These are phyloP conservation scores for Dictyostelium citrinum DNA, from an alignment of 78 protist genomes.

Conservation along the genomic window DNA sequence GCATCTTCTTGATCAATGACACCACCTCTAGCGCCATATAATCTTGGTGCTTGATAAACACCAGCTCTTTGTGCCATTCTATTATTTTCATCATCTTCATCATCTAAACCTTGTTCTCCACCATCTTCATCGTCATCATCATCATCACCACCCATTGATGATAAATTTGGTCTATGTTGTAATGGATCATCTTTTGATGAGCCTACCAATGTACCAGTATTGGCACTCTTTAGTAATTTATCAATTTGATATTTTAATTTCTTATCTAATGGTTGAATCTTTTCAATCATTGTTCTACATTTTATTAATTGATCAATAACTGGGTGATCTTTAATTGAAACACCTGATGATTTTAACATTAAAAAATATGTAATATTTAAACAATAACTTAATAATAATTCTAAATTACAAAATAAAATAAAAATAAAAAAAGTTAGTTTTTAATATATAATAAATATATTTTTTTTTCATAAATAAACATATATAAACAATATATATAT, in stretches of 20 bases:
- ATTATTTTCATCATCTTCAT: constrained; percentile 2
- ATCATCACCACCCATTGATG: not conserved
- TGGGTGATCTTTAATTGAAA: constrained; percentile 89
- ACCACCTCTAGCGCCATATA: constrained; percentile 16
- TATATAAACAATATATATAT: not conserved
- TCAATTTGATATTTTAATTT: constrained; percentile 83
- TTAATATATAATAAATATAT: not conserved
- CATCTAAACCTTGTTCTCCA: not conserved
- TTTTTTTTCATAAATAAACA: not conserved
- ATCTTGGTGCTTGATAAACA: constrained; percentile 59
- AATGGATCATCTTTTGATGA: constrained; percentile 43
- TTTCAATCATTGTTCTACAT: constrained; percentile 84
- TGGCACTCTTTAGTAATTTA: constrained; percentile 70
- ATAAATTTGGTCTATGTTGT: constrained; percentile 41
- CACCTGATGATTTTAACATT: constrained; percentile 87
- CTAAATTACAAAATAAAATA: not conserved
- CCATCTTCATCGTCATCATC: constrained; percentile 18
- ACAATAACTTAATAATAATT: constrained; percentile 90
- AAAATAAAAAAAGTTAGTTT: not conserved
- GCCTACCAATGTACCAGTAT: constrained; percentile 44
- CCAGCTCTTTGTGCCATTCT: not conserved
- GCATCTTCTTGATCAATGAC: constrained; percentile 3
- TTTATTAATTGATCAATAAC: constrained; percentile 87
- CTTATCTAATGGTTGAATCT: constrained; percentile 84
- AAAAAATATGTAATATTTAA: constrained; percentile 88